Evolutionary conservation across 2,329 filamentous ascomycete species (phyloP).

Genomic region (Diaporthe citriasiana): DNA sequence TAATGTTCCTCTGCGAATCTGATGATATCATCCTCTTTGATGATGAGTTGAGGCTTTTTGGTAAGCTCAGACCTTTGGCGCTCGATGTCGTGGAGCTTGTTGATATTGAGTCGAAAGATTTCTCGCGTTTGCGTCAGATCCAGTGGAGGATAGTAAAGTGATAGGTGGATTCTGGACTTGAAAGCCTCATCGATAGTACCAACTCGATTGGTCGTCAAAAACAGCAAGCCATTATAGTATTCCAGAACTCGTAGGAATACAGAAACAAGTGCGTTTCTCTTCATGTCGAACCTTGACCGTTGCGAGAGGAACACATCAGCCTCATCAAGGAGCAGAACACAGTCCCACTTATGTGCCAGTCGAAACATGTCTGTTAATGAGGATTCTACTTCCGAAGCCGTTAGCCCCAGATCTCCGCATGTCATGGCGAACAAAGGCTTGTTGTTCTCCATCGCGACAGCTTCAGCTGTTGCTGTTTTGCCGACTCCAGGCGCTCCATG

Average conservation of each 20-base stretch:
- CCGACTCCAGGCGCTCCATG: constrained; percentile 48
- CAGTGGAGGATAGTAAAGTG: constrained; percentile 51
- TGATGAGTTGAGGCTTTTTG: neutral
- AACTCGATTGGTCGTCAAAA: constrained; percentile 54
- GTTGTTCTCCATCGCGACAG: constrained; percentile 4
- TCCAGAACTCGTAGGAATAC: constrained; percentile 55
- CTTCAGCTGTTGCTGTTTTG: constrained; percentile 34
- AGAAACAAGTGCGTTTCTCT: constrained; percentile 48
- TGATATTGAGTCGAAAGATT: constrained; percentile 49
- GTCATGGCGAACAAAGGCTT: constrained; percentile 49
- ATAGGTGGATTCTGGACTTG: constrained; percentile 53
- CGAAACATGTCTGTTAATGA: constrained; percentile 45
- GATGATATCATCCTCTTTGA: neutral
- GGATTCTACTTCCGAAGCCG: constrained; percentile 45
- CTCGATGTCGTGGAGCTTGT: constrained; percentile 17
- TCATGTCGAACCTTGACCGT: constrained; percentile 43
- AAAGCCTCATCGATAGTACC: constrained; percentile 54
- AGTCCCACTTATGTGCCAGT: constrained; percentile 47
- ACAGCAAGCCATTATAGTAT: constrained; percentile 54
- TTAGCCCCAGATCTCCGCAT: constrained; percentile 47
- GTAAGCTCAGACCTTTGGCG: neutral
- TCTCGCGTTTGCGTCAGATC: constrained; percentile 43
- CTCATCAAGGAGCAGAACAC: constrained; percentile 49
- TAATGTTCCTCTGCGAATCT: neutral
- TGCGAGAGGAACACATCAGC: constrained; percentile 50